Evolutionary conservation across 352 stramenopile species (phyloP).

Genomic region (Aphanomyces invadans): DNA sequence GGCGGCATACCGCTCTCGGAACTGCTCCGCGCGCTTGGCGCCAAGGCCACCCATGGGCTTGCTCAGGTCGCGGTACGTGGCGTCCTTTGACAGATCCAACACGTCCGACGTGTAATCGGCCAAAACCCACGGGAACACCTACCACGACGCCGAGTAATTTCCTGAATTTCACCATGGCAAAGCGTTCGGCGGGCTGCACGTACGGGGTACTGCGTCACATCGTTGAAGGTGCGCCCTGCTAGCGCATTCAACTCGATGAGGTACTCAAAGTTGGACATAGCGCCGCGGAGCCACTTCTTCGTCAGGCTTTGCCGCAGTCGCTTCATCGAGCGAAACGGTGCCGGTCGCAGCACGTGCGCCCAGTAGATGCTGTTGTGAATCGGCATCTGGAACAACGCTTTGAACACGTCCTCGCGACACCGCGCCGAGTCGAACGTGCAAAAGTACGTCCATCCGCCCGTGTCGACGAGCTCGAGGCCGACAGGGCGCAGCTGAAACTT

Average conservation of each 20-base stretch:
- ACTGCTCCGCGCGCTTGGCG: slow-evolving; percentile 67
- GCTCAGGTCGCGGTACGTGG: slow-evolving; percentile 87
- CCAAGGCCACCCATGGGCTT: slow-evolving; percentile 93
- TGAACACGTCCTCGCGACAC: slow-evolving; percentile 60
- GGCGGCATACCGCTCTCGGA: slow-evolving; percentile 75
- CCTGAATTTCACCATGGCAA: too few relatives aligned
- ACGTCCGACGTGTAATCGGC: slow-evolving; percentile 81
- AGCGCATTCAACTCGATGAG: slow-evolving; percentile 94
- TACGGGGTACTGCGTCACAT: slow-evolving; percentile 97
- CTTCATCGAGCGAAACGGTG: slow-evolving; percentile 52
- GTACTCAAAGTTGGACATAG: slow-evolving; percentile 92
- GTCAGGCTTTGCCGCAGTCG: slow-evolving; percentile 56
- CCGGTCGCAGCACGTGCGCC: slow-evolving; percentile 56
- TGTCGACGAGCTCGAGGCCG: slow-evolving; percentile 70
- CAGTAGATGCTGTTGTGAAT: slow-evolving; percentile 78
- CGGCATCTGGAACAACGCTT: slow-evolving; percentile 68
- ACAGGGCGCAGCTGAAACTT: slow-evolving; percentile 72
- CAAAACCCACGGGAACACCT: slow-evolving; percentile 93
- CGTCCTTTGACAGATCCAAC: slow-evolving; percentile 71
- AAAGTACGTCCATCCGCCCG: slow-evolving; percentile 59
- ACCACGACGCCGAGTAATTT: too few relatives aligned
- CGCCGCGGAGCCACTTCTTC: slow-evolving; percentile 60
- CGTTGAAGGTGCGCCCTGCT: slow-evolving; percentile 93
- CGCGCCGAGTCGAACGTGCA: slow-evolving; percentile 47
- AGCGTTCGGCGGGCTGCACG: too few relatives aligned